These are phyloP conservation scores for Tulasnella sp. DNA, from an alignment of 768 basidiomycete species.

Conservation along the genomic window DNA sequence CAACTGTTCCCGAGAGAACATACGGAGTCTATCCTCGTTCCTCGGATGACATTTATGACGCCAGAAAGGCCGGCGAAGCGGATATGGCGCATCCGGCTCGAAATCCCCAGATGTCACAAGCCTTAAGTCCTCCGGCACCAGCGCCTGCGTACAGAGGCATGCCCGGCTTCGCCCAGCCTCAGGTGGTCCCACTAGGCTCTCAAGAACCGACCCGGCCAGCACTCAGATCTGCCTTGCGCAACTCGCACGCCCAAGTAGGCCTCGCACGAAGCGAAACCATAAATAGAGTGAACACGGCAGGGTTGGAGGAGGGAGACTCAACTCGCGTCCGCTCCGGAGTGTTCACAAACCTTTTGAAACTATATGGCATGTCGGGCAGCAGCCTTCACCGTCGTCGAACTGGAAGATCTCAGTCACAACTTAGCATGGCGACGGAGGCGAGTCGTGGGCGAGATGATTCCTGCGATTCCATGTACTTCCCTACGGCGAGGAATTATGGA, in stretches of 20 bases:
- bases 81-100: background rate
- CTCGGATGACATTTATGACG: background rate
- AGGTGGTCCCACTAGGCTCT: background rate
- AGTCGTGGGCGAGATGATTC: constrained; percentile 23
- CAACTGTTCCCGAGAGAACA: constrained; percentile 5
- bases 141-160: background rate
- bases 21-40: background rate
- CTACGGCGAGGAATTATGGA: constrained; percentile 18
- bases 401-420: background rate
- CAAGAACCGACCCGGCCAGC: background rate
- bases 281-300: background rate
- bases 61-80: background rate
- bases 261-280: background rate
- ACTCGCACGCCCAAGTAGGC: background rate
- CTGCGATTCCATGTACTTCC: constrained; percentile 22
- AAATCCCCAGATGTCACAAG: background rate
- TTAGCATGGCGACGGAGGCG: background rate
- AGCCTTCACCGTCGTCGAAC: constrained; percentile 6
- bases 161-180: background rate
- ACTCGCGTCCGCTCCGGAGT: constrained; percentile 1
- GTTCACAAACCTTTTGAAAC: constrained; percentile 12
- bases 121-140: background rate
- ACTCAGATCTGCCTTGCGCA: background rate
- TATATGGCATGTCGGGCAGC: background rate
- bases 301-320: background rate